These are phyloP conservation scores for Talaromyces stipitatus DNA, from an alignment of 495 filamentous ascomycete genomes.

Conservation along the genomic window DNA sequence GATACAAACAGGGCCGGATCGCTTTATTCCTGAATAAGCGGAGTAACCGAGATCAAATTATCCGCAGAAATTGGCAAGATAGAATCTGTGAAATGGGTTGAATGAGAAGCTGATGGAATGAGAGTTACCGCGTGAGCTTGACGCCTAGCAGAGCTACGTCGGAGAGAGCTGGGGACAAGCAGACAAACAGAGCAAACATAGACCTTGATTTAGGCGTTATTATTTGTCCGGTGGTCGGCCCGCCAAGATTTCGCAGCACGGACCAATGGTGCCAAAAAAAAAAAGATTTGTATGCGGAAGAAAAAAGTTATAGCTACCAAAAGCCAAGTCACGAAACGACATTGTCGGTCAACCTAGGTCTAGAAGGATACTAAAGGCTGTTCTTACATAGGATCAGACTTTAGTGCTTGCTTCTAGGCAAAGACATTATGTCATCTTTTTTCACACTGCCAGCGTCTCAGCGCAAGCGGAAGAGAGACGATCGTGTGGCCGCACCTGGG, in stretches of 20 bases:
- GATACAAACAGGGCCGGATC: not conserved
- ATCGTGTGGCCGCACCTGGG: constrained; percentile 38
- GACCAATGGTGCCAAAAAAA: constrained; percentile 7
- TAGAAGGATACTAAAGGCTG: not conserved
- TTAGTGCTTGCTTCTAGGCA: not conserved
- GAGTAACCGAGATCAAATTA: not conserved
- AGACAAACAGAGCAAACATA: not conserved
- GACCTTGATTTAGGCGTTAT: constrained; percentile 9
- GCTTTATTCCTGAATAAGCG: not conserved
- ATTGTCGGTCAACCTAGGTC: not conserved
- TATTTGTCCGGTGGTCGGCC: constrained; percentile 2
- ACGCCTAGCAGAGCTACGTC: not conserved
- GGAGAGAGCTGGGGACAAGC: not conserved
- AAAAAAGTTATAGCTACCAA: not conserved
- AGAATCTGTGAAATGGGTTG: too few relatives aligned
- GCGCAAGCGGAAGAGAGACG: constrained; percentile 70
- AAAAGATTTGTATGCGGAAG: constrained; percentile 4
- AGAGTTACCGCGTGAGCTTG: not conserved
- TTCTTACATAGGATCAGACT: not conserved
- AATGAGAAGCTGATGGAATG: constrained; percentile 8
- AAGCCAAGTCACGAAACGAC: not conserved
- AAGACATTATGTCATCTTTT: constrained; percentile 65
- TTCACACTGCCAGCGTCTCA: constrained; percentile 71
- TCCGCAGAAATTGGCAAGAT: not conserved
- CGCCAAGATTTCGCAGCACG: constrained; percentile 9